Conservation (phyloP, 2,329 filamentous ascomycete species). For the Chaetomiaceae sp. region DNA sequence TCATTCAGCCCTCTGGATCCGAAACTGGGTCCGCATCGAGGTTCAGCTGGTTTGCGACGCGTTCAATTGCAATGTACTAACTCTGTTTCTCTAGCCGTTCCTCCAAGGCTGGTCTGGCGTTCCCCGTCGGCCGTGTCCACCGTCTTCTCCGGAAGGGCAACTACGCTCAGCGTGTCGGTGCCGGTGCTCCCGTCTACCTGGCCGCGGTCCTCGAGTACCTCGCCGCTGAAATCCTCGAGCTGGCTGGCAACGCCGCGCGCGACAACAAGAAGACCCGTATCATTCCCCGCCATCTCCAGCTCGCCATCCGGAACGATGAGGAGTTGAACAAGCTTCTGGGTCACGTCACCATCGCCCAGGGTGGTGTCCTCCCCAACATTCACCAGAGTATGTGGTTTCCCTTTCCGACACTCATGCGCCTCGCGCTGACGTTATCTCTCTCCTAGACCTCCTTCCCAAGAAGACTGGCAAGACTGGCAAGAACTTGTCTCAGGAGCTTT, state of each 20-base stretch:
- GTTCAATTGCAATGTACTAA: slow-evolving; percentile 34
- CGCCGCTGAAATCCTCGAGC: slow-evolving; percentile 95
- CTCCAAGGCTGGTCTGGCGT: slow-evolving; percentile 97
- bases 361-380: slow-evolving; percentile 95
- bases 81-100: slow-evolving; percentile 64
- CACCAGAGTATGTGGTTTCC: slow-evolving; percentile 83
- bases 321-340: slow-evolving; percentile 98
- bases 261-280: slow-evolving; percentile 99
- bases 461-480: slow-evolving; percentile 95
- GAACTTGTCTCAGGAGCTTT: slow-evolving; percentile 91
- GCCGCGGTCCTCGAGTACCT: slow-evolving; percentile 98
- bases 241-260: slow-evolving; percentile 96
- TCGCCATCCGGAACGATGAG: slow-evolving; percentile 98
- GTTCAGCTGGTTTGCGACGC: slow-evolving; percentile 31
- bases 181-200: slow-evolving; percentile 93
- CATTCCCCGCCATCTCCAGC: slow-evolving; percentile 96
- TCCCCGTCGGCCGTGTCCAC: slow-evolving; percentile 98
- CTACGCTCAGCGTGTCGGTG: slow-evolving; percentile 99
- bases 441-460: slow-evolving; percentile 90
- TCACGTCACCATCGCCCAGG: slow-evolving; percentile 94
- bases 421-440: slow-evolving; percentile 21
- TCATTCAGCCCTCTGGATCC: neutral
- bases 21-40: neutral
- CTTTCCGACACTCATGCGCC: neutral
- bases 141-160: slow-evolving; percentile 98